Evolutionary conservation across 257 asterid species (phyloP), one percentile per base, ranked within the genome.

Genomic region (Capsicum pubescens): DNA sequence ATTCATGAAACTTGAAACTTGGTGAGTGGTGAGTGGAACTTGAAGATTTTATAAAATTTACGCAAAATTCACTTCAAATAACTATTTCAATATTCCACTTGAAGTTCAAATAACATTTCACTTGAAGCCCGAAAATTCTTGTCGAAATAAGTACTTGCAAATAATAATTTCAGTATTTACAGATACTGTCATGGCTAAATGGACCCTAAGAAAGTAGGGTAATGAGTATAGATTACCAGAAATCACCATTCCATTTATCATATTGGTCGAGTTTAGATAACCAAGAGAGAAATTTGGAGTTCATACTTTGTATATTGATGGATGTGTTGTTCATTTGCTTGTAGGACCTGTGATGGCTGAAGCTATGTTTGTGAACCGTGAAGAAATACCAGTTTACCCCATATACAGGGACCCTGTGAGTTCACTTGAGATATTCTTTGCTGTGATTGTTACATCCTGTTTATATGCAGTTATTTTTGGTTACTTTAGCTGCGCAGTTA

Each of bases 291-390:
- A 72, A n/a, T 15, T 12, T 72, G 42, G 19, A 74, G 21, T 48
- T 74, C 19, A 11, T 74, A 21, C 52, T 12, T 12, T 50, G 61
- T 76, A 21, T 76, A 6, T 76, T 50, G n/a, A 50, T 50, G 44
- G 56, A 67, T 50, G 64, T 67, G 12, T 67, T 48, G 10, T 15
- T 67, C 66, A 66, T 71, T 64, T 82, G 17, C 66, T 82, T 85
- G 77, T 68, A 97, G 99, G 99, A 46, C 99, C 99, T 36, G 98
- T 95, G 84, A 98, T 97, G 84, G 98, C 98, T 32, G 99, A 97
- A 84, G 99, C 98, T 35, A 93, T 90, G 98, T 97, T 97, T 83
- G 94, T 95, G 83, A 97, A 97, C 84, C 97, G 98, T 8, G 99
- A 97, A 87, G 99, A 97, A 90, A 80, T 95, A 85, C 97, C 98